Conservation (phyloP, 805 yeast species). For the Brettanomyces custersianus region DNA sequence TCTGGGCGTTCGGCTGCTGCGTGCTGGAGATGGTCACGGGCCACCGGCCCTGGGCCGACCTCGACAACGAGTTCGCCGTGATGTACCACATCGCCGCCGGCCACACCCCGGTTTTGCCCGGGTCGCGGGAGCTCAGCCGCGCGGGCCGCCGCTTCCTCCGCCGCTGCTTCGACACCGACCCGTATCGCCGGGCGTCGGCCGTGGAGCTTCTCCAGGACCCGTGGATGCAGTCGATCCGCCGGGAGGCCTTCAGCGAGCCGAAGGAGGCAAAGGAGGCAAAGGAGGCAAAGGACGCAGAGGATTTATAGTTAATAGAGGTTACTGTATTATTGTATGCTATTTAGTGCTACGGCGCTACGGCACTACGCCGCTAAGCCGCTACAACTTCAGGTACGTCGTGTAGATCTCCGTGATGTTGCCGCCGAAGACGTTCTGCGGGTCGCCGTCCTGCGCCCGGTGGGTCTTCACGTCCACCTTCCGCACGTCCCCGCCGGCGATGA, state of each 20-base stretch:
- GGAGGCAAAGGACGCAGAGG: not conserved
- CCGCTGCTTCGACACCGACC: slow-evolving; percentile 75
- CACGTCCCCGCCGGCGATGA: slow-evolving; percentile 15
- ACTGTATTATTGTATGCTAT: too few relatives aligned
- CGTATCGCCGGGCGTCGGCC: slow-evolving; percentile 72
- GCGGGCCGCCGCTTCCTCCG: slow-evolving; percentile 65
- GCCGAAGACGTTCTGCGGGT: slow-evolving; percentile 6
- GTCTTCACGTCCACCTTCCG: slow-evolving; percentile 5
- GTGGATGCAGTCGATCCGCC: slow-evolving; percentile 72
- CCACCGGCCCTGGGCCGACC: slow-evolving; percentile 89
- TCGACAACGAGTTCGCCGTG: slow-evolving; percentile 96
- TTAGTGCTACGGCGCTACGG: too few relatives aligned
- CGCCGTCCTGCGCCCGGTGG: slow-evolving; percentile 2
- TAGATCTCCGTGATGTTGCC: slow-evolving; percentile 12
- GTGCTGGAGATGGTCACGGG: slow-evolving; percentile 96
- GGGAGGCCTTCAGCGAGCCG: slow-evolving; percentile 53
- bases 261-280: not conserved
- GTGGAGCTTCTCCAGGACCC: slow-evolving; percentile 80
- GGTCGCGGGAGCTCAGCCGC: slow-evolving; percentile 64
- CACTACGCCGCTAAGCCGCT: slow-evolving; percentile 4
- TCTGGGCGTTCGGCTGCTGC: slow-evolving; percentile 97
- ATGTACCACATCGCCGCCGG: slow-evolving; percentile 98
- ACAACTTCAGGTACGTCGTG: slow-evolving; percentile 12
- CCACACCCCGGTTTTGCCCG: slow-evolving; percentile 79
- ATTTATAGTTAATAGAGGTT: not conserved